Evolutionary conservation across 345 rosid genomes (phyloP), one percentile per base, ranked within the genome.

Genomic region (Isatis tinctoria): DNA sequence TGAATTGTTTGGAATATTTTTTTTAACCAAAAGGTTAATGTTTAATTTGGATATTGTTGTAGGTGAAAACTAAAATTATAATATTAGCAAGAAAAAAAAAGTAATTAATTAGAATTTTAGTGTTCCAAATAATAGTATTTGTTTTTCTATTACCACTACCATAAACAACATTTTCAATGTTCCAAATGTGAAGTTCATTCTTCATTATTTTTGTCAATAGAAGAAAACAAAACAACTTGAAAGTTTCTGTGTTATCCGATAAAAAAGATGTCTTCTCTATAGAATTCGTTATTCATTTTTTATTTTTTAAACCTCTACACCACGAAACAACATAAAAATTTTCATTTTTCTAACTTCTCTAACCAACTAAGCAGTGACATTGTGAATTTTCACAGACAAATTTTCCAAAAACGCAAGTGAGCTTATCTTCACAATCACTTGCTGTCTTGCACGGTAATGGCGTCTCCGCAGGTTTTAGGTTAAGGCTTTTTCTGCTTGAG

Each of bases 401-500:
- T 35, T 74, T 74, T 44, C 51, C 77, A 8, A 33, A 26, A 13
- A 51, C 56, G 8, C 79, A 67, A 13, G 10, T 67, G 7, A 75
- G 56, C 10, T 66, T 74, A 49, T 75, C 54, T 10, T 74, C 63
- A 51, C 69, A 67, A 32, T 75, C 74, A 30, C 47, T 60, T 67
- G 39, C 28, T 51, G 45, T 75, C 56, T 60, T 67, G 47, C 63
- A 75, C 2, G 2, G 18, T 37, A 59, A 28, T 47, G 61, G 37
- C 8, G 28, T 48, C 61, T 74, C 78, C 0, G 3, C n/a, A 65
- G 66, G 65, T 65, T 67, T 39, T 6, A 60, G 8, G 59, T 67
- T 57, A 39, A 59, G 45, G 2, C 8, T 28, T 40, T 67, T 74
- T 39, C 61, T 67, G 44, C 14, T 60, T 67, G 37, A 48, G 20